These are phyloP conservation scores for Fusarium dlaminii DNA, from an alignment of 2,329 filamentous ascomycete genomes.

Conservation along the genomic window DNA sequence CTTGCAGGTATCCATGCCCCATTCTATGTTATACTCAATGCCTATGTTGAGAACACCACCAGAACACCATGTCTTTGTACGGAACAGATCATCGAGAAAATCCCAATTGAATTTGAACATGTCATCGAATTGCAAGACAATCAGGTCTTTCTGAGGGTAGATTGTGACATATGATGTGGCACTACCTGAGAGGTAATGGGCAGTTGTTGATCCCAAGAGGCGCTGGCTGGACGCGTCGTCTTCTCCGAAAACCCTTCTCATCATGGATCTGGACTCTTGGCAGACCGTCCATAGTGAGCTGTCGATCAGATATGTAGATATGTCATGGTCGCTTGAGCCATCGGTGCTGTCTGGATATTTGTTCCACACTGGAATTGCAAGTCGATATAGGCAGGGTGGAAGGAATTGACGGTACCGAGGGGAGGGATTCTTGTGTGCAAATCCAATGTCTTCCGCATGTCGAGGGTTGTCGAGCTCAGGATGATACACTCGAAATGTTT, in stretches of 20 bases:
- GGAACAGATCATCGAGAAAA: neutral
- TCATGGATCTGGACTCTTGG: neutral
- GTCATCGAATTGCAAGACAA: neutral
- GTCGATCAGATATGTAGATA: neutral
- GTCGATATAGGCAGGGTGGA: no score
- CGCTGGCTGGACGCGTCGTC: no score
- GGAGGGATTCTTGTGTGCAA: neutral
- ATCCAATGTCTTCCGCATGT: neutral
- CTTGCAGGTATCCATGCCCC: neutral
- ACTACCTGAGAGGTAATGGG: neutral
- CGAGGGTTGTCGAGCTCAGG: rapidly evolving
- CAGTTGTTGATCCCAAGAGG: neutral
- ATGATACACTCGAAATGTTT: neutral
- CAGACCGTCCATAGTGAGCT: neutral
- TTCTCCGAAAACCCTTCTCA: neutral
- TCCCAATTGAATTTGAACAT: rapidly evolving
- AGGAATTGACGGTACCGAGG: no score
- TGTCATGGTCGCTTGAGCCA: neutral
- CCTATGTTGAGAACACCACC: neutral
- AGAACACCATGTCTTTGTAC: neutral
- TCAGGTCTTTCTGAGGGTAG: neutral
- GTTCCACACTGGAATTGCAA: neutral
- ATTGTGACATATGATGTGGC: neutral
- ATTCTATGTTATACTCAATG: neutral
- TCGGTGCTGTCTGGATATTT: neutral